A percentile compares a stretch with the other conserved stretches of the same genome.
These are phyloP conservation scores for Alternaria ethzedia DNA, from an alignment of 2,329 filamentous ascomycete genomes.

Conservation along the genomic window DNA sequence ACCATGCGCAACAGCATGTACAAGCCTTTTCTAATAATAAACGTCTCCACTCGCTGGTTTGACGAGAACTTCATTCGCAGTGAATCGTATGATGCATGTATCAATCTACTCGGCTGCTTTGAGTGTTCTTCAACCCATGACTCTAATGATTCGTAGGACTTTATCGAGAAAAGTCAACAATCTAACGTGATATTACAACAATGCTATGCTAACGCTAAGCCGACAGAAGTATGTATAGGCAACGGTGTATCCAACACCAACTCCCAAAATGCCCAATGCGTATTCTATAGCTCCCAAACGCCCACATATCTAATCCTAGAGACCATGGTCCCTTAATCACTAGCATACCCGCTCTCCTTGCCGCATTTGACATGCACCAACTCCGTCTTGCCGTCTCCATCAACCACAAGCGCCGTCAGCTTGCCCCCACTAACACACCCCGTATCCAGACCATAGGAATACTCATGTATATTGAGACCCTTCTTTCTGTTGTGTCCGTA, in stretches of 20 bases:
- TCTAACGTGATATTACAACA: background rate
- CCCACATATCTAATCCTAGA: background rate
- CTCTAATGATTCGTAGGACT: background rate
- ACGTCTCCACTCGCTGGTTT: background rate
- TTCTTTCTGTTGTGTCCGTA: slow-evolving; percentile 73
- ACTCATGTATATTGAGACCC: slow-evolving; percentile 71
- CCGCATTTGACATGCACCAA: slow-evolving; percentile 52
- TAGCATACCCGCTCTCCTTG: slow-evolving; percentile 24
- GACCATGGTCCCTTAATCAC: slow-evolving; percentile 13
- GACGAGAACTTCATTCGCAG: background rate
- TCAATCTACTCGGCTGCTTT: background rate
- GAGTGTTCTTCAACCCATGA: background rate
- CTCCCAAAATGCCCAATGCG: background rate
- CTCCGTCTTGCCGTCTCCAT: slow-evolving; percentile 53
- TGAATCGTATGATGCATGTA: background rate
- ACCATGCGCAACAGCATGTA: background rate
- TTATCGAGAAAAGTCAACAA: background rate
- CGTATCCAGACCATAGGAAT: slow-evolving; percentile 85
- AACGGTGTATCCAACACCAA: background rate
- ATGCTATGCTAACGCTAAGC: background rate
- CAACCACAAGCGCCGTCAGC: slow-evolving; percentile 79
- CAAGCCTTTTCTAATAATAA: background rate
- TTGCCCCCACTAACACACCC: slow-evolving; percentile 78
- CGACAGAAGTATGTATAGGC: background rate
- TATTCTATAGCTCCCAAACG: background rate